These are phyloP conservation scores for Aspergillus pseudoviridinutans DNA, from an alignment of 2,329 filamentous ascomycete genomes.

Conservation along the genomic window DNA sequence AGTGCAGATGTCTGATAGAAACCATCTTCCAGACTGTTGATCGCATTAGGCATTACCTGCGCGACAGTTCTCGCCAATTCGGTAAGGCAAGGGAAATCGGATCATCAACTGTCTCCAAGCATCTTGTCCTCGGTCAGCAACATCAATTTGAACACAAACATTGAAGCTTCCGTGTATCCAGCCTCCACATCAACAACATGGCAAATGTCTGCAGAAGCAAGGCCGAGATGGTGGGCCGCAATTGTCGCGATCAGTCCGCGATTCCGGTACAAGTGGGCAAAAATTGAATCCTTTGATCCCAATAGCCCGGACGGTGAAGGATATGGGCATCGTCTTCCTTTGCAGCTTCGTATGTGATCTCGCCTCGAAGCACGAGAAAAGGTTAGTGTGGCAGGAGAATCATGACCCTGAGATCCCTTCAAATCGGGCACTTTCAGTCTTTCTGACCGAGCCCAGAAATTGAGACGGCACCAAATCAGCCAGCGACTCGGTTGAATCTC, in stretches of 20 bases:
- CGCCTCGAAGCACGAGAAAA: conserved; percentile 14
- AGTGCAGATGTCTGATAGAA: no score
- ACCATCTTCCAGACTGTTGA: conserved; percentile 11
- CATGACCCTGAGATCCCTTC: background rate
- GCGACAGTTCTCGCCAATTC: conserved; percentile 17
- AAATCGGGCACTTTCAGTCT: background rate
- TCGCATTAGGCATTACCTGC: conserved; percentile 18
- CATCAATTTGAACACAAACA: conserved; percentile 18
- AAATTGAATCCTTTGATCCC: conserved; percentile 10
- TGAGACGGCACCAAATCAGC: background rate
- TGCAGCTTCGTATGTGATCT: conserved; percentile 20
- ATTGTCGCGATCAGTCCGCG: conserved; percentile 9
- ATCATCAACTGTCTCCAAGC: conserved; percentile 11
- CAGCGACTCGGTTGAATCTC: background rate
- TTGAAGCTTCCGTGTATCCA: conserved; percentile 22
- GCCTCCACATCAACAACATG: conserved; percentile 8
- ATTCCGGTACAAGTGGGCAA: conserved; percentile 9
- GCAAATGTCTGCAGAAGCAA: conserved; percentile 5
- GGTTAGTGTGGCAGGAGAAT: background rate
- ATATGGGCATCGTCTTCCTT: conserved; percentile 21
- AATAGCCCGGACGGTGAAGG: conserved; percentile 19
- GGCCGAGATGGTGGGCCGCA: conserved; percentile 23
- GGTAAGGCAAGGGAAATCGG: conserved; percentile 22
- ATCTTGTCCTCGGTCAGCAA: conserved; percentile 2
- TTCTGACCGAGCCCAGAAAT: no score